These are phyloP conservation scores for Puccinia triticina DNA, from an alignment of 1,284 basidiomycete species.

Conservation along the genomic window DNA sequence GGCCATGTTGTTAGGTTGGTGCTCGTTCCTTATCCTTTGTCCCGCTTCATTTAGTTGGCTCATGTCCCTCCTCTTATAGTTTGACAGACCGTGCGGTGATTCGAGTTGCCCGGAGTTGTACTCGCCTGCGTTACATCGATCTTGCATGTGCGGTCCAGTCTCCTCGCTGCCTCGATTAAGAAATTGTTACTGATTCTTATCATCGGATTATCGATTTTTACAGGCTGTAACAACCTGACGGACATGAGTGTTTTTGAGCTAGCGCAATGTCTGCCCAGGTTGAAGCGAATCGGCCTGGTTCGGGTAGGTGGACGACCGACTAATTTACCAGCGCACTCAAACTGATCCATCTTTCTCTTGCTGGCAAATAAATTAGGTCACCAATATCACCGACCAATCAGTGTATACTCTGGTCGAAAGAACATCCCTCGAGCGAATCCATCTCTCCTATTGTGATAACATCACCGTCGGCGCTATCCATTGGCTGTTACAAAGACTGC, in stretches of 20 bases:
- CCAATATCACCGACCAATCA: slow-evolving; percentile 88
- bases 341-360: slow-evolving; percentile 6
- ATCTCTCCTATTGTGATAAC: slow-evolving; percentile 96
- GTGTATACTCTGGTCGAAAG: slow-evolving; percentile 77
- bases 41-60: slow-evolving; percentile 7
- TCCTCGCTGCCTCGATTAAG: slow-evolving; percentile 15
- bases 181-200: slow-evolving; percentile 27
- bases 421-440: slow-evolving; percentile 84
- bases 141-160: slow-evolving; percentile 74
- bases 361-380: slow-evolving; percentile 66
- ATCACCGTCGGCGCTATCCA: slow-evolving; percentile 89
- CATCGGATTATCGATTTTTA: not conserved
- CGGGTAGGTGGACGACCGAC: slow-evolving; percentile 66
- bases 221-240: slow-evolving; percentile 83
- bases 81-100: slow-evolving; percentile 90
- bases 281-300: slow-evolving; percentile 92
- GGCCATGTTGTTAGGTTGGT: slow-evolving; percentile 74
- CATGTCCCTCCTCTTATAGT: slow-evolving; percentile 60
- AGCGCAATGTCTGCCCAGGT: slow-evolving; percentile 77
- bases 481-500: slow-evolving; percentile 81
- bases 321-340: slow-evolving; percentile 7
- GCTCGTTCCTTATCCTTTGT: slow-evolving; percentile 53
- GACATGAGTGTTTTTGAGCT: slow-evolving; percentile 93
- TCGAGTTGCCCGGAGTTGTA: slow-evolving; percentile 81
- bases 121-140: slow-evolving; percentile 92